Base-by-base conservation (phyloP, 1,139 yeast species). In the Suhomyces choctaworum region DNA sequence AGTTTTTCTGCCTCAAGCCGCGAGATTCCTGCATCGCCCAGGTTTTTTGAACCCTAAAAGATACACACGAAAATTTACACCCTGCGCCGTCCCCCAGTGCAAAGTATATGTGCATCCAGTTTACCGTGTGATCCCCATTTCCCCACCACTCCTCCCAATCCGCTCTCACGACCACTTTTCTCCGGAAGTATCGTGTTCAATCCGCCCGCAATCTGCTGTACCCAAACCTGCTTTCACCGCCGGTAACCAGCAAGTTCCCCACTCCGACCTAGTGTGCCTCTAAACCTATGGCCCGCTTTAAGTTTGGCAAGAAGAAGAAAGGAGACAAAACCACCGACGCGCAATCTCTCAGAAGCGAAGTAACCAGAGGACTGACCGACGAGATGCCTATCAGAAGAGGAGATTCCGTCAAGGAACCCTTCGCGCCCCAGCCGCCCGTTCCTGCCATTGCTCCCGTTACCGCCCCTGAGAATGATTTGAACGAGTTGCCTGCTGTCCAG, bases 271-370 rank as follows among this genome's bases (percentile, higher is more conserved):
- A n/a, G n/a, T n/a, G n/a, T n/a, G n/a, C n/a, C n/a, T n/a, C n/a
- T n/a, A 25, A 12, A 22, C 22, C 28, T 39, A 58, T 58, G 62
- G 54, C 60, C 31, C 59, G 62, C 37, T 58, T 58, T 43, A 56
- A 54, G 44, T 57, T 58, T 43, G 61, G 62, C 17, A 54, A 50
- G 37, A 58, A 51, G 37, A 56, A 54, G 42, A 55, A 50, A 40
- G 38, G 28, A 23, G 39, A 36, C 36, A 29, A 22, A 16, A 15
- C 32, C 15, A 27, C 28, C 24, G 44, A 43, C 26, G 34, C 34
- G 31, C 31, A 37, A 25, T 45, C 48, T 16, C 32, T 46, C 29
- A 36, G 37, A 13, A 42, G 46, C 24, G 47, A 47, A 19, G 15
- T 19, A 17, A 36, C 37, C 14, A 24, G 27, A 21, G 37, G 20